phyloP scores from a whole-genome alignment of 164 flowering plant species.

The Umbilicus rupestris region DNA sequence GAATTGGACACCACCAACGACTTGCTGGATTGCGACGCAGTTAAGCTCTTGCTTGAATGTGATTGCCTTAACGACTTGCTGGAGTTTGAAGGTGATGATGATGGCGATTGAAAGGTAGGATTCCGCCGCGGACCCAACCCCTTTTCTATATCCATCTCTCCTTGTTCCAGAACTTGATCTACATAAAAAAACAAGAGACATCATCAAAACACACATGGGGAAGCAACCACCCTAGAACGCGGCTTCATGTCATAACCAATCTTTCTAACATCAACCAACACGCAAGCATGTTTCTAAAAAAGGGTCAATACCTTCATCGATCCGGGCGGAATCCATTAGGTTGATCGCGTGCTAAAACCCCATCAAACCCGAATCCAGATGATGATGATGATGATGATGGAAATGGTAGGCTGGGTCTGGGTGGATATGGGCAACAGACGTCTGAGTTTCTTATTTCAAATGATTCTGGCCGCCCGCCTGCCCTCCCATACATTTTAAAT shows the following conservation, averaged over 20 bases:
- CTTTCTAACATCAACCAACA: background rate
- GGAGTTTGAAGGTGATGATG: conserved; percentile 12
- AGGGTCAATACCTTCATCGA: background rate
- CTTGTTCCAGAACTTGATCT: conserved; percentile 10
- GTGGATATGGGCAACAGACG: background rate
- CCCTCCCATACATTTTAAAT: no score
- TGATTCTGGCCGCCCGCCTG: no score
- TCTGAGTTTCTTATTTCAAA: background rate
- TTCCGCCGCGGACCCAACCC: conserved; percentile 17
- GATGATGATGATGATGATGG: background rate
- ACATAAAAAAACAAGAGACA: background rate
- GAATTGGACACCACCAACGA: conserved; percentile 11
- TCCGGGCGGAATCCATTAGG: conserved; percentile 8
- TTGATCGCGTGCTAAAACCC: background rate
- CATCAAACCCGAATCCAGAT: background rate
- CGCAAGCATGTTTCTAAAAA: background rate
- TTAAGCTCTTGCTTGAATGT: conserved; percentile 7
- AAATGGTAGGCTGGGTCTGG: background rate
- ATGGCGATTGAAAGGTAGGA: background rate
- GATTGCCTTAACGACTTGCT: conserved; percentile 5
- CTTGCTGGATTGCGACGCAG: conserved; percentile 5
- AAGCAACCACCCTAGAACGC: no score
- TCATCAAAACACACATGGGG: no score
- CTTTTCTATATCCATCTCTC: conserved; percentile 35
- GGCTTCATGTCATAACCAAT: no score